Evolutionary conservation across 2,329 filamentous ascomycete species (phyloP).

Genomic region (Fusarium nodosum): DNA sequence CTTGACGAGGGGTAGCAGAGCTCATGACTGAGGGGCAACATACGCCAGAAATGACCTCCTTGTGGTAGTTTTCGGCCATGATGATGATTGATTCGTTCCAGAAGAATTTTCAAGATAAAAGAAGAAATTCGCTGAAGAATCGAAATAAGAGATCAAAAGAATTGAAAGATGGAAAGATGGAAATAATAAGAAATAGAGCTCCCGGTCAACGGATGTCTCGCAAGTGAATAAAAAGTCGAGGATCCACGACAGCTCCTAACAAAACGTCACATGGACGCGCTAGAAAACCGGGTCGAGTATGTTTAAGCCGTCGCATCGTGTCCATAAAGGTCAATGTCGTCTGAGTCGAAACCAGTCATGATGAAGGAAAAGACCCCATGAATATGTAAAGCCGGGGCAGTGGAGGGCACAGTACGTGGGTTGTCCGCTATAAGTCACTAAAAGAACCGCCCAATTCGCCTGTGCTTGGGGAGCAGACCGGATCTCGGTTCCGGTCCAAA

Average conservation of each 20-base stretch:
- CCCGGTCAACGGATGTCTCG: slow-evolving; percentile 16
- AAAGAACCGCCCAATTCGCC: slow-evolving; percentile 14
- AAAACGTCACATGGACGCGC: slow-evolving; percentile 46
- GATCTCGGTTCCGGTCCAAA: slow-evolving; percentile 40
- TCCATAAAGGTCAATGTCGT: slow-evolving; percentile 12
- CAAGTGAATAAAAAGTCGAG: slow-evolving; percentile 32
- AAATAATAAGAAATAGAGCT: slow-evolving; percentile 10
- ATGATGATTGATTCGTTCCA: slow-evolving; percentile 20
- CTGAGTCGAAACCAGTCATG: slow-evolving; percentile 21
- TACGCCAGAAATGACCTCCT: slow-evolving; percentile 48
- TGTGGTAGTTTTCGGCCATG: slow-evolving; percentile 51
- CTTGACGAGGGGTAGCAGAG: slow-evolving; percentile 6
- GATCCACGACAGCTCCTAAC: slow-evolving; percentile 34
- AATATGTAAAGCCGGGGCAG: slow-evolving; percentile 5
- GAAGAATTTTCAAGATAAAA: slow-evolving; percentile 1
- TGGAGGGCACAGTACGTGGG: slow-evolving; percentile 5
- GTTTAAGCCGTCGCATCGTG: slow-evolving; percentile 8
- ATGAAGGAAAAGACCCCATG: slow-evolving; percentile 11
- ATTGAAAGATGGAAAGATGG: not conserved
- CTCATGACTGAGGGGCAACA: slow-evolving; percentile 43
- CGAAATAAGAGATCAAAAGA: slow-evolving; percentile 10
- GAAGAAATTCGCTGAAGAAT: slow-evolving; percentile 17
- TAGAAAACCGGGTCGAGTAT: slow-evolving; percentile 35
- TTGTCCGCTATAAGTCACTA: slow-evolving; percentile 15
- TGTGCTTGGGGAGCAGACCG: slow-evolving; percentile 25